Conservation (phyloP, 768 basidiomycete species). For the Boletus pseudo-olivaceus region DNA sequence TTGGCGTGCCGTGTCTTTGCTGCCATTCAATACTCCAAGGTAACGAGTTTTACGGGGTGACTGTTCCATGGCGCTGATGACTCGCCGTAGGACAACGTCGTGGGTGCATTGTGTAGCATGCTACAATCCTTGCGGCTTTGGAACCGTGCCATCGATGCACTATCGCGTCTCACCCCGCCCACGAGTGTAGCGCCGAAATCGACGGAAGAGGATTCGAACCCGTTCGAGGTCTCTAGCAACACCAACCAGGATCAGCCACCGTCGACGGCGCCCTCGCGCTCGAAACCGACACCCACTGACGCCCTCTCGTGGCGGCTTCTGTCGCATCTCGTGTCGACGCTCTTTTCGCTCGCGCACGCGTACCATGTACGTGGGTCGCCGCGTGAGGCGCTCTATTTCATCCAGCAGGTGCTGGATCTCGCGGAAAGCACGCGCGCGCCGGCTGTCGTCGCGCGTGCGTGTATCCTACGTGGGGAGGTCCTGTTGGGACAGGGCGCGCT, state of each 20-base stretch:
- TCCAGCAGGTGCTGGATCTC: conserved; percentile 71
- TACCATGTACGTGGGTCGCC: conserved; percentile 77
- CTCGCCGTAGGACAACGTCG: conserved; percentile 53
- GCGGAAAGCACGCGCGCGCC: conserved; percentile 67
- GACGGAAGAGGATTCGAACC: conserved; percentile 42
- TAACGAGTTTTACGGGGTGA: conserved; percentile 27
- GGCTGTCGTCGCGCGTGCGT: conserved; percentile 59
- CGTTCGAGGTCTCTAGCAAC: conserved; percentile 49
- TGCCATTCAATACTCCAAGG: conserved; percentile 64
- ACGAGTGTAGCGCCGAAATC: conserved; percentile 22
- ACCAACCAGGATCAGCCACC: conserved; percentile 27
- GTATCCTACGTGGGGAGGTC: conserved; percentile 66
- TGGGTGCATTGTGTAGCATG: conserved; percentile 52
- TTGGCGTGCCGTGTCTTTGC: conserved; percentile 69
- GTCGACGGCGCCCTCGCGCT: conserved; percentile 9
- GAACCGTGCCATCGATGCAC: conserved; percentile 72
- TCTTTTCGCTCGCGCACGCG: conserved; percentile 60
- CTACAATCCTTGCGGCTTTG: conserved; percentile 74
- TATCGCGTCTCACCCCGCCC: conserved; percentile 55
- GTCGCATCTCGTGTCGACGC: conserved; percentile 62
- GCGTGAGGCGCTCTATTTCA: conserved; percentile 82
- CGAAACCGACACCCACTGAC: conserved; percentile 36
- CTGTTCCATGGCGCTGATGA: not conserved
- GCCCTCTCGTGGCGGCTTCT: conserved; percentile 74
- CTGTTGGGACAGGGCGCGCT: conserved; percentile 59